phyloP scores from a whole-genome alignment of 768 basidiomycete species.

The Lactarius hatsudake region DNA sequence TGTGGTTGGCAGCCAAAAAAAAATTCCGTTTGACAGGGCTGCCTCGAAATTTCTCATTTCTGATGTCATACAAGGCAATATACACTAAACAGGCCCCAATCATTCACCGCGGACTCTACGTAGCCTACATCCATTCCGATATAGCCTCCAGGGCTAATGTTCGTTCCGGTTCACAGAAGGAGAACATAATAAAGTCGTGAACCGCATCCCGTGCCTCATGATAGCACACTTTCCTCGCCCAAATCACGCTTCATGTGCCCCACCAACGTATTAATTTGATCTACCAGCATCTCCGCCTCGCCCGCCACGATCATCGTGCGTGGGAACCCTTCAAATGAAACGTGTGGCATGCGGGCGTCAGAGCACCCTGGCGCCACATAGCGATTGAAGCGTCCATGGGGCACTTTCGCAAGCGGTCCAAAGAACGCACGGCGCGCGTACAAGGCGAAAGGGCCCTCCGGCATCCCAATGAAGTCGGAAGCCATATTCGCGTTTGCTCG shows the following conservation, averaged over 20 bases:
- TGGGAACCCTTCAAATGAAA: constrained; percentile 35
- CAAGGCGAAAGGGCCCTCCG: constrained; percentile 5
- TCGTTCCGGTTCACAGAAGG: constrained; percentile 32
- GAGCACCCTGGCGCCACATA: constrained; percentile 12
- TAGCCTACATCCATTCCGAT: constrained; percentile 22
- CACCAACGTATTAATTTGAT: constrained; percentile 35
- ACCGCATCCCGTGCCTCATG: constrained; percentile 34
- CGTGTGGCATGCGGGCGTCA: constrained; percentile 27
- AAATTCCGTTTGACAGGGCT: too few relatives aligned
- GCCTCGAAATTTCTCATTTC: neutral
- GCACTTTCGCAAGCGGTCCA: constrained; percentile 15
- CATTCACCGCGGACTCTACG: neutral
- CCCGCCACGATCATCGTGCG: constrained; percentile 36
- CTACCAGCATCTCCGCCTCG: constrained; percentile 36
- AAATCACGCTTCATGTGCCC: constrained; percentile 35
- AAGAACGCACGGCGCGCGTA: constrained; percentile 21
- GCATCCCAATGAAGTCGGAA: constrained; percentile 16
- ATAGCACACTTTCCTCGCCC: constrained; percentile 32
- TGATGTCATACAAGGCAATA: neutral
- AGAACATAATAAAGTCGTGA: constrained; percentile 32
- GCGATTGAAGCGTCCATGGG: constrained; percentile 5
- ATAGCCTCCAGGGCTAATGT: constrained; percentile 27
- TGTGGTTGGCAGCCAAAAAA: neutral
- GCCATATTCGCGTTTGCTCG: constrained; percentile 18
- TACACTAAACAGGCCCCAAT: neutral